Percentiles rank a stretch among this genome's conserved stretches.
Conservation (phyloP, 139 green algal species). For the Chlamydomonas incerta region DNA sequence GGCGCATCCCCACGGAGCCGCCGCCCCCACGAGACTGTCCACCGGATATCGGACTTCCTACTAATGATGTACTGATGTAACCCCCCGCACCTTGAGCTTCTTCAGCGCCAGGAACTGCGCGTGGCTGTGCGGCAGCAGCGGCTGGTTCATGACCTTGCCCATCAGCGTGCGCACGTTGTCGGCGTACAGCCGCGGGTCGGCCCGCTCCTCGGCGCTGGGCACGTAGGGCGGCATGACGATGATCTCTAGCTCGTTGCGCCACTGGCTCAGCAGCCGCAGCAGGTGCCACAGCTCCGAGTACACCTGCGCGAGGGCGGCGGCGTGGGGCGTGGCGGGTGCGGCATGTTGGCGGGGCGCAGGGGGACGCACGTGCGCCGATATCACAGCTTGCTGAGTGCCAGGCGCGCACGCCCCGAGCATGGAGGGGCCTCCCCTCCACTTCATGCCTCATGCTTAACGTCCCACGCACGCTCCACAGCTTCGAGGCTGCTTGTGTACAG, state of each 20-base stretch:
- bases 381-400: no score
- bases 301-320: neutral
- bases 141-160: neutral
- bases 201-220: neutral
- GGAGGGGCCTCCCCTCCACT: no score
- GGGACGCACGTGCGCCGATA: no score
- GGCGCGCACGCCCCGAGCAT: no score
- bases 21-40: no score
- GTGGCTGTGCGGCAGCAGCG: conserved; percentile 11
- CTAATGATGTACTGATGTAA: no score
- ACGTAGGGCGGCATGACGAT: conserved; percentile 24
- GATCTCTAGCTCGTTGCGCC: conserved; percentile 33
- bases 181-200: conserved; percentile 11
- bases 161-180: conserved; percentile 25
- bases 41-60: no score
- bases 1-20: no score
- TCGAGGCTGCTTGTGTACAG: no score
- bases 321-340: neutral
- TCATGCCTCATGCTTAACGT: no score
- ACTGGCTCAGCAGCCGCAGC: conserved; percentile 29
- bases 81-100: conserved; percentile 16
- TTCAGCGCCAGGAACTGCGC: conserved; percentile 30
- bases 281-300: conserved; percentile 39
- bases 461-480: no score
- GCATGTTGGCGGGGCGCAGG: neutral